These are phyloP conservation scores for Aureobasidium sp. DNA, from an alignment of 2,329 filamentous ascomycete genomes.

Conservation along the genomic window DNA sequence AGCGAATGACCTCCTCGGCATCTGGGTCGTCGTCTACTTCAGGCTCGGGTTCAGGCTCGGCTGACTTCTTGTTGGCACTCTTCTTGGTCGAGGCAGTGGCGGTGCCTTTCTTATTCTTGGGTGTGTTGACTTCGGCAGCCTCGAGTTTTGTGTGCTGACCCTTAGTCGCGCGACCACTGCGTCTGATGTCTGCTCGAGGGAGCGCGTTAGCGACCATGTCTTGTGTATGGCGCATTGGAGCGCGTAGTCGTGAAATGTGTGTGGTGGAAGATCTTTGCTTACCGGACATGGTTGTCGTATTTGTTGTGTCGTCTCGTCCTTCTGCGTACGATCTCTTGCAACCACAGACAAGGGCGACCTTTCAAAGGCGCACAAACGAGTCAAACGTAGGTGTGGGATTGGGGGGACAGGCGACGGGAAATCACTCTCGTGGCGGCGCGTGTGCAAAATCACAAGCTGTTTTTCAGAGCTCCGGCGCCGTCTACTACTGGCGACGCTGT, in stretches of 20 bases:
- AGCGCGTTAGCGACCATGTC: conserved; percentile 12
- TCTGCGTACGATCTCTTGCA: background rate
- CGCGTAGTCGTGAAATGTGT: background rate
- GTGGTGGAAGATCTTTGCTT: conserved; percentile 11
- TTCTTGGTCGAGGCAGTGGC: conserved; percentile 26
- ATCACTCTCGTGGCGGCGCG: conserved; percentile 10
- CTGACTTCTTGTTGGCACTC: conserved; percentile 40
- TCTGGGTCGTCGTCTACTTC: conserved; percentile 46
- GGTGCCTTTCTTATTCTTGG: conserved; percentile 34
- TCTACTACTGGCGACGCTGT: background rate
- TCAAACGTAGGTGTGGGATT: background rate
- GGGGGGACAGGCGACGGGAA: background rate
- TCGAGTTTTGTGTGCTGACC: conserved; percentile 92
- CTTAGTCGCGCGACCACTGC: conserved; percentile 93
- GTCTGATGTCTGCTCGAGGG: conserved; percentile 68
- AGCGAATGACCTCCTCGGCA: conserved; percentile 74
- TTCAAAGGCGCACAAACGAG: conserved; percentile 7
- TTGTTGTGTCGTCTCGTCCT: background rate
- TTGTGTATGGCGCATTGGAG: background rate
- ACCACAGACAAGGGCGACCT: background rate
- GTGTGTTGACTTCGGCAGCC: conserved; percentile 52
- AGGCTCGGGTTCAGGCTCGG: conserved; percentile 42
- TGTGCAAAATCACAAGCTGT: conserved; percentile 9
- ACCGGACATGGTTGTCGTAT: conserved; percentile 17
- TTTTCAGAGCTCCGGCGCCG: background rate